Evolutionary conservation across 1,284 basidiomycete species (phyloP).

Genomic region (Papiliotrema terrestris): DNA sequence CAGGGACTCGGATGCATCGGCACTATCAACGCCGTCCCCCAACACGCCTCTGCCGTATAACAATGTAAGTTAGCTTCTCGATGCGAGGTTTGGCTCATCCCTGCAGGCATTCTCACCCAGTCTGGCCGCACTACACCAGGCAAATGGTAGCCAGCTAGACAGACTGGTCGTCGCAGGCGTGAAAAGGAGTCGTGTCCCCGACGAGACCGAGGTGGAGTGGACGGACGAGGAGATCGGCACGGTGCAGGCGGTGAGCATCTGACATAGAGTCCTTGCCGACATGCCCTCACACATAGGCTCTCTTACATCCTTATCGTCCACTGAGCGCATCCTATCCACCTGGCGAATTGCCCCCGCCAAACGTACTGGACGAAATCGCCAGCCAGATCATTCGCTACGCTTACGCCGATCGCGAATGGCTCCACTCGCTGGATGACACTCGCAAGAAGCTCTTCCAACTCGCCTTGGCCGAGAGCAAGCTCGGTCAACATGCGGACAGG

Average conservation of each 20-base stretch:
- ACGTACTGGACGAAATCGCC: conserved; percentile 43
- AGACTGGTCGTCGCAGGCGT: conserved; percentile 7
- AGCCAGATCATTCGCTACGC: conserved; percentile 29
- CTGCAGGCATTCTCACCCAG: not conserved
- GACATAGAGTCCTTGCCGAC: too few relatives aligned
- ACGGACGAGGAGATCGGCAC: conserved; percentile 33
- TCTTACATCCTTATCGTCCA: conserved; percentile 35
- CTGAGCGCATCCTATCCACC: conserved; percentile 39
- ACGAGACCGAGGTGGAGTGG: conserved; percentile 23
- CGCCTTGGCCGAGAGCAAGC: conserved; percentile 36
- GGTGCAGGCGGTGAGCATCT: conserved; percentile 30
- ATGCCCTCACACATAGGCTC: conserved; percentile 12
- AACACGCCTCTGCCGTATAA: conserved; percentile 33
- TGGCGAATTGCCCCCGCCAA: conserved; percentile 38
- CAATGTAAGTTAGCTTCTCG: conserved; percentile 10
- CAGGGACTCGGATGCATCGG: conserved; percentile 5
- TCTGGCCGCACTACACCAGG: not conserved
- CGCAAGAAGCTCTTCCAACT: conserved; percentile 37
- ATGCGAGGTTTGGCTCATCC: not conserved
- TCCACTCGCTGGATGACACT: conserved; percentile 38
- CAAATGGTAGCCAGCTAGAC: conserved; percentile 2
- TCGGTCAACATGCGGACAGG: conserved; percentile 24
- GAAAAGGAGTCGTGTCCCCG: conserved; percentile 16
- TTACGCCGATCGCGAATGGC: conserved; percentile 20
- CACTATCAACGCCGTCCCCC: conserved; percentile 26